Percentiles rank a stretch among this genome's conserved stretches.
Evolutionary conservation across 768 basidiomycete genomes (phyloP).

Genomic region (Gyrodon lividus): DNA sequence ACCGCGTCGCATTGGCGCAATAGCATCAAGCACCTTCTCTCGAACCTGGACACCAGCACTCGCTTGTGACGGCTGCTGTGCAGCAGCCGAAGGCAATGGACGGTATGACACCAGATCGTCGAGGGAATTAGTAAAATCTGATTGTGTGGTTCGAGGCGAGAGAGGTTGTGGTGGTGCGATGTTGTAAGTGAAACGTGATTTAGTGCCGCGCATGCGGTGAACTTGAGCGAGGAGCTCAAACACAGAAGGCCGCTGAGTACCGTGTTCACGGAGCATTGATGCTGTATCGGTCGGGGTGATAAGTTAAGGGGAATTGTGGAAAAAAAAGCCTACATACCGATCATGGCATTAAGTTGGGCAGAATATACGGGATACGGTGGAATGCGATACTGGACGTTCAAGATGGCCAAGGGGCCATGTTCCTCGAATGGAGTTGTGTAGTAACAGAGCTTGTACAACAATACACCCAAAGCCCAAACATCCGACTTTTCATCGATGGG

Average conservation of each 20-base stretch:
- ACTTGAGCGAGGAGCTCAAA: conserved; percentile 84
- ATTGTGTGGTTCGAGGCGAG: conserved; percentile 39
- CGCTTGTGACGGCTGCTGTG: conserved; percentile 18
- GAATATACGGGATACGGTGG: conserved; percentile 90
- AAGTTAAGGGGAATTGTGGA: conserved; percentile 6
- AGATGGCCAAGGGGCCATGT: conserved; percentile 92
- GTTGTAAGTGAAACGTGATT: conserved; percentile 72
- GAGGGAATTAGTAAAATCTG: conserved; percentile 28
- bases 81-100: conserved; percentile 16
- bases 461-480: conserved; percentile 95
- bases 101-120: conserved; percentile 42
- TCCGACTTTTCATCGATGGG: conserved; percentile 94
- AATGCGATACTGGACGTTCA: conserved; percentile 93
- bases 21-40: conserved; percentile 76
- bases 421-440: conserved; percentile 99
- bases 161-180: conserved; percentile 49
- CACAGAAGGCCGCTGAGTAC: conserved; percentile 78
- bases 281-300: conserved; percentile 41
- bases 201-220: conserved; percentile 85
- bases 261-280: conserved; percentile 92
- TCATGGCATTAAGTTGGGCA: conserved; percentile 73
- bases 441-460: conserved; percentile 98
- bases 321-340: conserved; percentile 53
- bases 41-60: conserved; percentile 66
- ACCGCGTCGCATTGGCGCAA: conserved; percentile 76